These are phyloP conservation scores for Phytopythium boreale DNA, from an alignment of 352 stramenopile species.

Conservation along the genomic window DNA sequence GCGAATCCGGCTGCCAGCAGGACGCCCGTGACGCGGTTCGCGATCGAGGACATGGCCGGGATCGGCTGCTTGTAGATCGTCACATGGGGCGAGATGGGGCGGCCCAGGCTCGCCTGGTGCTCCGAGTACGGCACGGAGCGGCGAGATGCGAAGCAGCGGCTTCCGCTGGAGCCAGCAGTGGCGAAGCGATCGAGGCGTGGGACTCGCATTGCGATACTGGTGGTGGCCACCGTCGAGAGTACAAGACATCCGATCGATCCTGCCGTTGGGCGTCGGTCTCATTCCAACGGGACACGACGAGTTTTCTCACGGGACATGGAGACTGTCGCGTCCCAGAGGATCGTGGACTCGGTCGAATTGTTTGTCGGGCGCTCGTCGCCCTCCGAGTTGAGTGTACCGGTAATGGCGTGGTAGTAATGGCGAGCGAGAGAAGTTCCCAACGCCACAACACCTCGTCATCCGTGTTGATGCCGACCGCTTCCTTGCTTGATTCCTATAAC, in stretches of 20 bases:
- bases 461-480: background rate
- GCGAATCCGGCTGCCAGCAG: conserved; percentile 81
- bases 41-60: conserved; percentile 92
- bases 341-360: background rate
- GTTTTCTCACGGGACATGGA: background rate
- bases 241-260: background rate
- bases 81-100: conserved; percentile 95
- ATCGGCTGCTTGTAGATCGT: conserved; percentile 95
- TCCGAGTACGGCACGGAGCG: conserved; percentile 59
- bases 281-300: too few species aligned
- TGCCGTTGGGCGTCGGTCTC: background rate
- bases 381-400: too few species aligned
- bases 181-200: background rate
- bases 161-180: background rate
- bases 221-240: background rate
- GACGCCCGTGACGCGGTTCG: conserved; percentile 91
- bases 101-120: conserved; percentile 83
- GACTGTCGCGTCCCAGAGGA: background rate
- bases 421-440: too few species aligned
- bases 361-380: too few species aligned
- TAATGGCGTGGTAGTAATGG: too few species aligned
- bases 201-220: background rate
- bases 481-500: too few species aligned
- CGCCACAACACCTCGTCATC: too few species aligned
- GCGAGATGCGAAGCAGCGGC: background rate